A percentile compares a stretch with the other conserved stretches of the same genome.
Conservation (phyloP, 2,329 filamentous ascomycete genomes). For the Ophiostoma sp. region DNA sequence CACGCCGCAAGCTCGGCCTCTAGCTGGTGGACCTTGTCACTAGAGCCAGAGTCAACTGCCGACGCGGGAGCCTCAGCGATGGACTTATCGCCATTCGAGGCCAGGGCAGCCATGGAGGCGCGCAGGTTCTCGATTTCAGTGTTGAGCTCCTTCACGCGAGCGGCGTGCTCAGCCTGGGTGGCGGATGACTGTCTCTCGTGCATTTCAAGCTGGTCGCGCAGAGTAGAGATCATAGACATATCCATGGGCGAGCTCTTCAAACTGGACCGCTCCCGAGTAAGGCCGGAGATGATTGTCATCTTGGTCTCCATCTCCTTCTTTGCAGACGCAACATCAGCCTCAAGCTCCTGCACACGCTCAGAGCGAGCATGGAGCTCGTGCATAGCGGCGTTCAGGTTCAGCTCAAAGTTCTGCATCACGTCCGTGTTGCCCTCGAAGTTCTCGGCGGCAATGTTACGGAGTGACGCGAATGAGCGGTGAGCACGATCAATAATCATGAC, state of each 20-base stretch:
- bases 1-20: conserved; percentile 67
- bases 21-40: conserved; percentile 55
- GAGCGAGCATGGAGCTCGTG: conserved; percentile 82
- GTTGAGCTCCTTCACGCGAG: conserved; percentile 68
- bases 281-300: conserved; percentile 88
- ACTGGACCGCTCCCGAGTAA: conserved; percentile 88
- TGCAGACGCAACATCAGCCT: conserved; percentile 72
- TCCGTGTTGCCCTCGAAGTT: conserved; percentile 79
- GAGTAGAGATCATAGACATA: conserved; percentile 79
- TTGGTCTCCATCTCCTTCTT: conserved; percentile 98
- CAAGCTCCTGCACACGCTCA: conserved; percentile 83
- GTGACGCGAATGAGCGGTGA: conserved; percentile 81
- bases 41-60: neutral
- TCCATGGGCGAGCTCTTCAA: conserved; percentile 80
- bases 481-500: conserved; percentile 83
- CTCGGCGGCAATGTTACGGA: conserved; percentile 82
- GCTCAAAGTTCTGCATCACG: conserved; percentile 83
- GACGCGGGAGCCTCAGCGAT: conserved; percentile 35
- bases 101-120: conserved; percentile 42
- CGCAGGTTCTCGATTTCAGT: conserved; percentile 66
- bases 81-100: neutral
- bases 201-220: conserved; percentile 82
- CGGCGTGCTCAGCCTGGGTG: conserved; percentile 66
- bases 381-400: conserved; percentile 87
- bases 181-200: conserved; percentile 74